These are phyloP conservation scores for Trametes sp. DNA, from an alignment of 1,284 basidiomycete species.

Conservation along the genomic window DNA sequence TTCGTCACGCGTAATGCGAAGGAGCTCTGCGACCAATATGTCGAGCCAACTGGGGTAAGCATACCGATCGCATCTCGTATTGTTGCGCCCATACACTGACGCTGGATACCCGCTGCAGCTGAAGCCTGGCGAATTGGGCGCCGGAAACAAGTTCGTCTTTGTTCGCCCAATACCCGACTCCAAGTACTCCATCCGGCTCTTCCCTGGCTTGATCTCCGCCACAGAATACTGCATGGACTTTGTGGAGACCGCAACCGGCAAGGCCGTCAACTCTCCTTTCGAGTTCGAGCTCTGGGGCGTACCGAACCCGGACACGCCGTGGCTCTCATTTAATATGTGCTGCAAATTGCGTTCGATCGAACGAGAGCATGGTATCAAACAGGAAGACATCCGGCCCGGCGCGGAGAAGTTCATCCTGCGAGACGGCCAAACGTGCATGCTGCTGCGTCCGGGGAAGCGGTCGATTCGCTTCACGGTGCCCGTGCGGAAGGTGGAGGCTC, in stretches of 20 bases:
- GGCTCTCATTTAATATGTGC: not conserved
- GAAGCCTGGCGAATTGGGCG: not conserved
- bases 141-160: not conserved
- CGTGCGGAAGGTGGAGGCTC: not conserved
- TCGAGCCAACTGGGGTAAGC: conserved; percentile 4
- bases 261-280: conserved; percentile 19
- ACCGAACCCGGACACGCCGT: not conserved
- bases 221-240: conserved; percentile 12
- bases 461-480: not conserved
- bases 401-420: conserved; percentile 1
- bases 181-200: not conserved
- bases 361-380: not conserved
- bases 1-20: not conserved
- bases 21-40: not conserved
- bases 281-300: conserved; percentile 12
- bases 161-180: not conserved
- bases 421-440: not conserved
- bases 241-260: conserved; percentile 11
- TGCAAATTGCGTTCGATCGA: conserved; percentile 1
- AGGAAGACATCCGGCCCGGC: not conserved
- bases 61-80: not conserved
- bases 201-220: not conserved
- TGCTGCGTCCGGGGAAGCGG: not conserved
- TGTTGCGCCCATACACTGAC: too few relatives aligned
- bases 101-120: too few relatives aligned